Base-by-base conservation (phyloP, 2,329 filamentous ascomycete genomes). In the Colletotrichum karsti region DNA sequence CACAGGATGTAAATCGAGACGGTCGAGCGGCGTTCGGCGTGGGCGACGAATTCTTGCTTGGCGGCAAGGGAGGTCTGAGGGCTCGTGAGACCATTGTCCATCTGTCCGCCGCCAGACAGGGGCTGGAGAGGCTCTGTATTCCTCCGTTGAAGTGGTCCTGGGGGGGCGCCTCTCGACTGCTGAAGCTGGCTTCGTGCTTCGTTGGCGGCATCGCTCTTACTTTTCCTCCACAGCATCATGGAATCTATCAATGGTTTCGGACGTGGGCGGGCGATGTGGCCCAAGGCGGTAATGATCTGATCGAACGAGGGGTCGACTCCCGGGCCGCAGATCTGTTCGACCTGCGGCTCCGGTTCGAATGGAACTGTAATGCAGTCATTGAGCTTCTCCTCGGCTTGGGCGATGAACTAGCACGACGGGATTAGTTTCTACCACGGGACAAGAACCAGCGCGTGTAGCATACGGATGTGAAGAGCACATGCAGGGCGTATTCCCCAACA, bases 211-310 rank as follows among this genome's bases (percentile, higher is more conserved):
- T 98, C 95, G 71, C 94, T 97, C 82, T 98, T 98, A 71, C 90
- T 93, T 80, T 98, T 98, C 63, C 96, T 91, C 96, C 96, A 99
- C 33, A 97, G 88, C 93, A 99, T 99, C 78, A 99, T 94, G 20
- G 93, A 95, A 79, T 99, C 96, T 74, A 99, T 98, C 57, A 99
- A 82, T 5, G 94, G 93, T 77, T 97, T 98, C 5, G 97, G 97
- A 76, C 97, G 97, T 72, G 95, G 92, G 67, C 94, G 93, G 59
- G 95, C 94, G 75, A 99, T 97, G 77, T 98, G 95, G 4, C 96
- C 96, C 41, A 99, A 86, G 15, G 97, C 96, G 28, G 91, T 90
- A 71, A 99, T 97, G 74, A 97, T 89, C 80, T 98, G 95, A 79
- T 99, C 96, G 77, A 99, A 99, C 10, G 89, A 90, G 2, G 91